Conservation (phyloP, 768 basidiomycete genomes). For the Clitopilus hobsonii region DNA sequence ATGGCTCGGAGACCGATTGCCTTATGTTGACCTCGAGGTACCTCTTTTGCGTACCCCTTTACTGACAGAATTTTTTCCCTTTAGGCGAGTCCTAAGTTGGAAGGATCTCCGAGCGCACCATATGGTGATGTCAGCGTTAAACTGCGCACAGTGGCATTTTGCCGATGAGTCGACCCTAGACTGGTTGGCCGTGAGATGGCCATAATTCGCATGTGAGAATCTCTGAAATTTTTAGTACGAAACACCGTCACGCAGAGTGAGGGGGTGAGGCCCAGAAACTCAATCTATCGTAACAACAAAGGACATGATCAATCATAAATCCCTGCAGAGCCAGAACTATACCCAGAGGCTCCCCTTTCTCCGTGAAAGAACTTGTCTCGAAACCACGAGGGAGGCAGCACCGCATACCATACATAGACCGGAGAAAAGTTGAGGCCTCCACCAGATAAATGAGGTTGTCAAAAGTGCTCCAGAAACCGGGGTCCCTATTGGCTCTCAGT, state of each 20-base stretch:
- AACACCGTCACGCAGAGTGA: no score
- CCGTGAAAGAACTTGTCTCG: constrained; percentile 20
- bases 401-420: constrained; percentile 33
- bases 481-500: constrained; percentile 1
- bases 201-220: no score
- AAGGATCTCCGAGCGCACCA: neutral
- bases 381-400: constrained; percentile 21
- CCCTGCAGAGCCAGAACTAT: neutral
- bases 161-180: no score
- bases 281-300: neutral
- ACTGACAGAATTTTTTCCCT: no score
- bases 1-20: no score
- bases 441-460: constrained; percentile 44
- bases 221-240: no score
- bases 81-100: neutral
- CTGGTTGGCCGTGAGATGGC: no score
- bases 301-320: neutral
- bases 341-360: constrained; percentile 21
- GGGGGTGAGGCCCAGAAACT: neutral
- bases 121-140: no score
- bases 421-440: constrained; percentile 51
- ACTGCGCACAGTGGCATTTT: no score
- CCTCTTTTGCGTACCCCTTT: no score
- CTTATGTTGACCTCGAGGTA: no score
- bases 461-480: constrained; percentile 6